Evolutionary conservation across 2,329 filamentous ascomycete genomes (phyloP), one percentile per base, ranked within the genome.

Genomic region (Xylaria arbuscula): DNA sequence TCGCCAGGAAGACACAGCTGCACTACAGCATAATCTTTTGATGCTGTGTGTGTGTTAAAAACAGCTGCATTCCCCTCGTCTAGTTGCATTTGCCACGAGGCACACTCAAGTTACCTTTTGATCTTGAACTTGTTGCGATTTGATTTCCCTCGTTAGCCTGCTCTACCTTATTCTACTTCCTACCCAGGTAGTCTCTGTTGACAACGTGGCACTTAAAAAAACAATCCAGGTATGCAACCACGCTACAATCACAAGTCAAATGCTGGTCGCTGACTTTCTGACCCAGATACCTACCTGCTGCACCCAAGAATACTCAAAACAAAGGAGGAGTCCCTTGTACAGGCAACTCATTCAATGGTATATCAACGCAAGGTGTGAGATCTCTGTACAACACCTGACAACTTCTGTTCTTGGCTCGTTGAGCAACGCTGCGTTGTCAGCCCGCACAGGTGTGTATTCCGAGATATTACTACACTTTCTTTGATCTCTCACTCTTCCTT

Each of bases 81-180:
- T 19, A 9, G 19, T 7, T 22, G n/a, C 15, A 34, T 28, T 28
- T 28, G 28, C 28, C 28, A 5, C 5, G 19, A 24, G 28, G 15
- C 48, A 36, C 15, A 36, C 51, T 54, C 32, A 54, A 36, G 8
- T 4, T 15, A 19, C 3, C 22, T 36, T 19, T 13, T 11, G 11
- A 42, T 2, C 36, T 54, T 10, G 15, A 38, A 47, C 5, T 15
- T 3, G 5, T 19, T 4, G 17, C 9, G 6, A 7, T 22, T 50
- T 28, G 50, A 34, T 66, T 66, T 66, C 50, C 40, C 50, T 22
- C 17, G 63, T 60, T 61, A 48, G 56, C 63, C 63, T 60, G 50
- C 63, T 48, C 2, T 10, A 10, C 10, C 47, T 19, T 9, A 13
- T 8, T 9, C 15, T 7, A 34, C 15, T 28, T 54, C 3, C 22